Evolutionary conservation across 2,329 filamentous ascomycete genomes (phyloP).

Genomic region (Stenocarpella maydis): DNA sequence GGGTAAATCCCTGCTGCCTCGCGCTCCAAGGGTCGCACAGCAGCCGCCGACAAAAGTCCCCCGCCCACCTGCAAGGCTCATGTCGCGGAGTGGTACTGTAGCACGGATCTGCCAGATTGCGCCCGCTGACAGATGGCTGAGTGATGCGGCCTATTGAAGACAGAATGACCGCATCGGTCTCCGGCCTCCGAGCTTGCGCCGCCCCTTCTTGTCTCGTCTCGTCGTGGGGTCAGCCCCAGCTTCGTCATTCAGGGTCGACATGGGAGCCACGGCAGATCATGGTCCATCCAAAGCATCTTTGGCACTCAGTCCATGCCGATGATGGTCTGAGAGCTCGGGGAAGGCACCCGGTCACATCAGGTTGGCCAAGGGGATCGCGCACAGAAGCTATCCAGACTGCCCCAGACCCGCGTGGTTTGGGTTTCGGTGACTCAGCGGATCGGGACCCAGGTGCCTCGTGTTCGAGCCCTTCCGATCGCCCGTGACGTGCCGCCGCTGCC

Average conservation of each 20-base stretch:
- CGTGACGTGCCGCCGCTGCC: conserved; percentile 2
- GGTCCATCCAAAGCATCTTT: conserved; percentile 11
- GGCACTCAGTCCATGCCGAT: conserved; percentile 17
- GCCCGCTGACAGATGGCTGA: conserved; percentile 24
- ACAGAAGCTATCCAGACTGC: neutral
- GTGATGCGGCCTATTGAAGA: conserved; percentile 17
- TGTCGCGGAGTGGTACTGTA: conserved; percentile 9
- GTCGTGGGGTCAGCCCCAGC: neutral
- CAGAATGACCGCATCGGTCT: conserved; percentile 3
- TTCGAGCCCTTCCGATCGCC: conserved; percentile 27
- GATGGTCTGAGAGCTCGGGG: conserved; percentile 26
- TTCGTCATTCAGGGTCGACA: neutral
- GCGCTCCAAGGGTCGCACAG: conserved; percentile 16
- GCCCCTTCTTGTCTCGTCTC: neutral
- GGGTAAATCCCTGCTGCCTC: conserved; percentile 6
- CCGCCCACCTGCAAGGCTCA: conserved; percentile 26
- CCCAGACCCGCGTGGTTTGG: conserved; percentile 23
- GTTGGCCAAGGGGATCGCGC: conserved; percentile 12
- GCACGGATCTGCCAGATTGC: conserved; percentile 25
- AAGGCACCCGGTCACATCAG: conserved; percentile 19
- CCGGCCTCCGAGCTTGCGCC: neutral
- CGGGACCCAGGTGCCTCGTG: conserved; percentile 9
- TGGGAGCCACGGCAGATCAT: neutral
- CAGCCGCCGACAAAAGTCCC: conserved; percentile 30
- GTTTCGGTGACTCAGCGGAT: conserved; percentile 32